phyloP scores from a whole-genome alignment of 2,329 filamentous ascomycete genomes.

The Fusarium temperatum region DNA sequence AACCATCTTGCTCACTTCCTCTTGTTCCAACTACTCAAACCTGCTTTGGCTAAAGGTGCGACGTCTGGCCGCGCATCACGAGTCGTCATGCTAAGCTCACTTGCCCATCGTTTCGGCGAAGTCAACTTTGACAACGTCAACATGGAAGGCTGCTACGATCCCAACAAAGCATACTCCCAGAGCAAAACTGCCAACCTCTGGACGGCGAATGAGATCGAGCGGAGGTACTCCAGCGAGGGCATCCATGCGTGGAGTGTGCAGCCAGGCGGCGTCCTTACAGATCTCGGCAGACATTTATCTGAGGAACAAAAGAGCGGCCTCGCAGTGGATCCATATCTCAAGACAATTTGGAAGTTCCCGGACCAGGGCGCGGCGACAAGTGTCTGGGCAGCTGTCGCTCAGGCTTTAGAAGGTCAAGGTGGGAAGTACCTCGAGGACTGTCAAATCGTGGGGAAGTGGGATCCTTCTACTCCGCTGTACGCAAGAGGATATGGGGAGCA shows the following conservation, averaged over 20 bases:
- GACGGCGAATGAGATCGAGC: constrained; percentile 8
- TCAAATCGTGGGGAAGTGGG: neutral
- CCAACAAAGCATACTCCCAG: neutral
- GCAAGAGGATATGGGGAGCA: neutral
- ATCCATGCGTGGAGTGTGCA: constrained; percentile 4
- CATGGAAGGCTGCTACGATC: neutral
- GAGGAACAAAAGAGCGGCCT: neutral
- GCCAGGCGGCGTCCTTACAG: neutral
- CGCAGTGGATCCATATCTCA: neutral
- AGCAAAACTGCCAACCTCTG: constrained; percentile 11
- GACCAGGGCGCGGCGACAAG: neutral
- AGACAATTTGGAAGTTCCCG: neutral
- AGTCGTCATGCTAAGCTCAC: neutral
- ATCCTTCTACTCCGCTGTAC: neutral
- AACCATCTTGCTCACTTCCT: constrained; percentile 3
- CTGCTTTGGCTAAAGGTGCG: neutral
- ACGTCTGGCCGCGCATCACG: neutral
- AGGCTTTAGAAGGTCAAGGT: neutral
- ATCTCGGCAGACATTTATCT: neutral
- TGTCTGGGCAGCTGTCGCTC: neutral
- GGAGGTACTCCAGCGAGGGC: neutral
- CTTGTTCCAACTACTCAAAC: neutral
- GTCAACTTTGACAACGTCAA: neutral
- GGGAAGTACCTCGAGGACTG: constrained; percentile 10
- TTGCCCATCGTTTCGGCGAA: constrained; percentile 7